Evolutionary conservation across 2,329 filamentous ascomycete genomes (phyloP).

Genomic region (Sporothrix brunneoviolacea): DNA sequence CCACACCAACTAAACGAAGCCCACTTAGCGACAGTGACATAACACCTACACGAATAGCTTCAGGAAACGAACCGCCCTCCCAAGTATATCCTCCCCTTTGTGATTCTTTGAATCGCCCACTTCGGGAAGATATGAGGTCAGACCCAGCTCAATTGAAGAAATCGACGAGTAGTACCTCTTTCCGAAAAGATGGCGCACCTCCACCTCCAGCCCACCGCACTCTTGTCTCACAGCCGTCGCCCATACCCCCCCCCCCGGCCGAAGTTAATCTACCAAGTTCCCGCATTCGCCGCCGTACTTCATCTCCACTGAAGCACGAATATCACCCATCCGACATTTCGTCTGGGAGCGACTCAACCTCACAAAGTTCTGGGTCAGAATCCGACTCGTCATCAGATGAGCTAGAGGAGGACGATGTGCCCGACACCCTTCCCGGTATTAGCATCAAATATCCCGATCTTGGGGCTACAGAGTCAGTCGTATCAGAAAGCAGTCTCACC

Average conservation of each 20-base stretch:
- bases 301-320: constrained; percentile 94
- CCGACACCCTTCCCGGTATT: constrained; percentile 51
- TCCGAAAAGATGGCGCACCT: constrained; percentile 49
- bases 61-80: neutral
- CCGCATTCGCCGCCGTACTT: constrained; percentile 63
- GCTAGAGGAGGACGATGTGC: constrained; percentile 53
- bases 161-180: constrained; percentile 29
- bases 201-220: constrained; percentile 49
- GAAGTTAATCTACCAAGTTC: constrained; percentile 37
- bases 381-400: constrained; percentile 46
- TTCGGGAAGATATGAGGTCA: constrained; percentile 32
- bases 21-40: neutral
- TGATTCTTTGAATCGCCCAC: constrained; percentile 24
- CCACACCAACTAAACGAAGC: neutral
- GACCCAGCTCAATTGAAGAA: constrained; percentile 32
- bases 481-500: constrained; percentile 56
- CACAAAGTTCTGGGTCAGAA: constrained; percentile 49
- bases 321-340: constrained; percentile 76
- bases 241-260: constrained; percentile 38
- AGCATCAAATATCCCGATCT: constrained; percentile 43
- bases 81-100: neutral
- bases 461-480: constrained; percentile 30
- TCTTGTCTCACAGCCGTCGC: constrained; percentile 33
- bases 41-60: constrained; percentile 15
- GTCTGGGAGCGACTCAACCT: constrained; percentile 55